phyloP scores from a whole-genome alignment of 169 alveolate species.

The Plasmodium sp. region DNA sequence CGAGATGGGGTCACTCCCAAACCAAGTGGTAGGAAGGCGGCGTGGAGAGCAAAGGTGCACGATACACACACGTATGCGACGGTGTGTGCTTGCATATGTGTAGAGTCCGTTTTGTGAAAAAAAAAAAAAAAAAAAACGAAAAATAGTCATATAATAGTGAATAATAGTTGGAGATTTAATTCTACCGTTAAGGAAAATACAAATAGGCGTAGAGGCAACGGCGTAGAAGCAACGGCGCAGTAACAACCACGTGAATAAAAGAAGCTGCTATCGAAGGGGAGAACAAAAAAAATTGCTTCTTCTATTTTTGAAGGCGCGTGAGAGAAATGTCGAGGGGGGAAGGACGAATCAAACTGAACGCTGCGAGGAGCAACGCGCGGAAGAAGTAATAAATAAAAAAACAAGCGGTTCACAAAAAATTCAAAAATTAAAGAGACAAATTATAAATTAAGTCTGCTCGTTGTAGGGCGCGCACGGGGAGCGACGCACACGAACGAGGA shows the following conservation, averaged over 20 bases:
- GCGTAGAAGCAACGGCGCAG: neutral
- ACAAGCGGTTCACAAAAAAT: constrained; percentile 2
- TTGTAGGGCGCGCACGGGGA: neutral
- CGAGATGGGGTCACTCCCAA: neutral
- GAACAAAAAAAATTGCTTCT: neutral
- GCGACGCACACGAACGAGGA: neutral
- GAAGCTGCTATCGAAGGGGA: neutral
- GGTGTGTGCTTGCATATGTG: neutral
- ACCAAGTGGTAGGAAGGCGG: neutral
- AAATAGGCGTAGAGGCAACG: neutral
- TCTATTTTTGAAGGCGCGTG: neutral
- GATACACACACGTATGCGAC: neutral
- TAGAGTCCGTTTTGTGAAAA: neutral
- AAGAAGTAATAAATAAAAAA: neutral
- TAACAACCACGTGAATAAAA: neutral
- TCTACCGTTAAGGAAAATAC: neutral
- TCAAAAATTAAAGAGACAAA: constrained; percentile 37
- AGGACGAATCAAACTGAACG: neutral
- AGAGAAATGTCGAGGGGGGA: neutral
- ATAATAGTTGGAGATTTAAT: neutral
- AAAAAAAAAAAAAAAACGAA: neutral
- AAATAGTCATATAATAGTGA: neutral
- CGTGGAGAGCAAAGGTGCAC: neutral
- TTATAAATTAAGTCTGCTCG: neutral
- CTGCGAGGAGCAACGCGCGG: neutral